Evolutionary conservation across 2,329 filamentous ascomycete genomes (phyloP), one percentile per base, ranked within the genome.

Genomic region (Pseudopyrenochaeta lycopersici): DNA sequence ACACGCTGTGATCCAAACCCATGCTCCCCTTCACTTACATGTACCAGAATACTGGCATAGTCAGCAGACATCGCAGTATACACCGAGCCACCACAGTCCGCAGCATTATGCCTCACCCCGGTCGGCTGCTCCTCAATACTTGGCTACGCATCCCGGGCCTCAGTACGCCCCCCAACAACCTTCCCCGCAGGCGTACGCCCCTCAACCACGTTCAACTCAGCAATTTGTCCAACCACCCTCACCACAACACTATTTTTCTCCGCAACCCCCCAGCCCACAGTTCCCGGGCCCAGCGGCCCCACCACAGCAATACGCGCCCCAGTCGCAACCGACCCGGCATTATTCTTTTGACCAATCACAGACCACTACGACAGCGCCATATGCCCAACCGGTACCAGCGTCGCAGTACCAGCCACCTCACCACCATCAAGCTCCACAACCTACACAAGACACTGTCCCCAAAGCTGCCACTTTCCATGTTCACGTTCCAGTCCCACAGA

Each of bases 11-110:
- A 57, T 64, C 7, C 64, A 71, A 33, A 55, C 65, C 17, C 70
- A 71, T 38, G 56, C 56, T 2, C 62, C 67, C 12, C 62, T 71
- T 17, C 68, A 71, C 27, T 46, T 75, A 10, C 62, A 70, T 1
- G 58, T 72, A 9, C 62, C 67, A 1, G 70, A 71, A n/a, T 74
- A 72, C 46, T 75, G 71, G 71, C 63, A 67, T 21, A 57, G 64
- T 7, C 50, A 46, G 14, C 69, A 70, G 20, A 48, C 63, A 36
- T 58, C 63, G 17, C 64, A 68, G 23, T 73, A 70, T 43, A 43
- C 56, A n/a, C 52, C 65, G 12, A 61, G 51, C 21, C 68, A 69
- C 52, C 64, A 68, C 3, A 63, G 59, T 21, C 52, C 64, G 2
- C 64, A 67, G 20, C 63, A 71, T 35, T 73, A 72, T 43, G 45